phyloP scores from a whole-genome alignment of 23 red algal species.

The Agarophyton chilense region DNA sequence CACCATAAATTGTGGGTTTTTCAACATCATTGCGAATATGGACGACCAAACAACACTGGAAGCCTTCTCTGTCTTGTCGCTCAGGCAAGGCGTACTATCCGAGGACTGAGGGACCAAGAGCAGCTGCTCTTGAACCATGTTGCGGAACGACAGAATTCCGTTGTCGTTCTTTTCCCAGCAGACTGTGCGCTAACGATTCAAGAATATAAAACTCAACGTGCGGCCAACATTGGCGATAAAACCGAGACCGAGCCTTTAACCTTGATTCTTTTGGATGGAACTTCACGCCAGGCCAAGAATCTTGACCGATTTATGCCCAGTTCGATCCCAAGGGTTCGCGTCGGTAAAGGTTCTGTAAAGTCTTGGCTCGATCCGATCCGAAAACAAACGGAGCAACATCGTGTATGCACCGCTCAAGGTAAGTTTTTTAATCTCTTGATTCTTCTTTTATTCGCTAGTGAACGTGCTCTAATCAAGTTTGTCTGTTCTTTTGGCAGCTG shows the following conservation, averaged over 20 bases:
- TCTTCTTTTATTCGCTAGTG: neutral
- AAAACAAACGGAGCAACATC: constrained; percentile 52
- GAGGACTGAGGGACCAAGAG: constrained; percentile 42
- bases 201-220: constrained; percentile 3
- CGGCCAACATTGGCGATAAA: neutral
- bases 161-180: constrained; percentile 37
- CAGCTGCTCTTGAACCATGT: constrained; percentile 2
- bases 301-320: constrained; percentile 62
- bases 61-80: constrained; percentile 39
- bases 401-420: constrained; percentile 69
- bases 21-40: constrained; percentile 60
- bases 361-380: constrained; percentile 59
- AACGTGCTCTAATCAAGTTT: neutral
- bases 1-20: constrained; percentile 42
- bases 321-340: constrained; percentile 14
- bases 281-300: constrained; percentile 63
- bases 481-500: neutral
- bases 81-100: constrained; percentile 18
- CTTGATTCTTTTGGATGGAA: constrained; percentile 57
- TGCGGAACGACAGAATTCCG: neutral
- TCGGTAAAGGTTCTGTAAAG: neutral
- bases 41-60: constrained; percentile 48
- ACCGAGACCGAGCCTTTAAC: constrained; percentile 9
- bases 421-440: neutral
- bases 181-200: constrained; percentile 2